Evolutionary conservation across 192 early-diverging fungal species (phyloP).

Genomic region (Mortierella alpina): DNA sequence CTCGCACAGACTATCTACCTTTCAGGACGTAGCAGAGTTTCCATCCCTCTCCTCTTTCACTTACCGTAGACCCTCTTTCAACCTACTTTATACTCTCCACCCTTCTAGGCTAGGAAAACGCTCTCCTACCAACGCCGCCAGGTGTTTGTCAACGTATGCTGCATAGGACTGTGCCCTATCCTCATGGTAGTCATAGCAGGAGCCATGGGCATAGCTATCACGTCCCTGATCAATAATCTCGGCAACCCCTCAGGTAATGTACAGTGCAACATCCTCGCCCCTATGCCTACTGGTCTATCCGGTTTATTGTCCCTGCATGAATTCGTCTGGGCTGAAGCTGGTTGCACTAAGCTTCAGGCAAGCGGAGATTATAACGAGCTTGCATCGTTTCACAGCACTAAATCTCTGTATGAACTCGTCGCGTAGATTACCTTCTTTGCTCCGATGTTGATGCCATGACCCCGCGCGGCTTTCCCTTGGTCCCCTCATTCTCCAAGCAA

Average conservation of each 20-base stretch:
- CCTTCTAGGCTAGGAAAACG: constrained; percentile 66
- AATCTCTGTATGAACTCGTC: background rate
- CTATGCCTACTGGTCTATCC: background rate
- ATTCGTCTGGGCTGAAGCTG: too few species aligned
- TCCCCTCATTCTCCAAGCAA: constrained; percentile 22
- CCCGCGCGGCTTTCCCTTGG: constrained; percentile 23
- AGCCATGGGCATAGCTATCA: constrained; percentile 64
- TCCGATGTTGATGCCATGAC: constrained; percentile 59
- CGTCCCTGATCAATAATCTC: constrained; percentile 61
- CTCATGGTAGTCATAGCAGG: constrained; percentile 76
- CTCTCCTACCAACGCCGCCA: constrained; percentile 78
- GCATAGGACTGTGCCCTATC: constrained; percentile 72
- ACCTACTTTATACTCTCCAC: background rate
- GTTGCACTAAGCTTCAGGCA: background rate
- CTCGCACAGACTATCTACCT: too few species aligned
- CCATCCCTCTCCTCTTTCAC: background rate
- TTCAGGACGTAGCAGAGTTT: too few species aligned
- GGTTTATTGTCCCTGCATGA: background rate
- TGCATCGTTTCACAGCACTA: background rate
- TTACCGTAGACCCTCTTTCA: background rate
- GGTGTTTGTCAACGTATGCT: constrained; percentile 78
- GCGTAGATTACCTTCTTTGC: constrained; percentile 61
- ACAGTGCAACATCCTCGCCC: background rate
- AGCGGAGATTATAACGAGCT: too few species aligned
- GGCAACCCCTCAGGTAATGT: constrained; percentile 55